These are phyloP conservation scores for Macrophomina tecta DNA, from an alignment of 2,329 filamentous ascomycete species.

Conservation along the genomic window DNA sequence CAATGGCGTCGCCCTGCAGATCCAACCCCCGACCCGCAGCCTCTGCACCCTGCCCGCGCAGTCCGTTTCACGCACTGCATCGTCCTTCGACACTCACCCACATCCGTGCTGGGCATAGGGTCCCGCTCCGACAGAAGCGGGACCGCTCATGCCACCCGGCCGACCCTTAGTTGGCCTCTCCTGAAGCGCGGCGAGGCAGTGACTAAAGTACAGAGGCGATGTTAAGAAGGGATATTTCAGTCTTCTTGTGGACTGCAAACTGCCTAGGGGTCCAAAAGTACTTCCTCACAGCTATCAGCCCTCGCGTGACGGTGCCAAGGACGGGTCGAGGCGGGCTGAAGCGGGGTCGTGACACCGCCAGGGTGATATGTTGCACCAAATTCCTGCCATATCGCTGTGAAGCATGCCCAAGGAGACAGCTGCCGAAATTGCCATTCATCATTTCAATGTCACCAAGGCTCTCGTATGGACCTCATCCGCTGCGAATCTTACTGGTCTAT, in stretches of 20 bases:
- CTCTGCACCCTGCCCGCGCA: background rate
- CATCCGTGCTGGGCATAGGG: too few relatives aligned
- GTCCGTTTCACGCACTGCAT: too few relatives aligned
- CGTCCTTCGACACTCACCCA: too few relatives aligned
- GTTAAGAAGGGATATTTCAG: background rate
- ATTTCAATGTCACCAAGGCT: background rate
- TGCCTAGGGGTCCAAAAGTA: background rate
- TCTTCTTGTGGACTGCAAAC: background rate
- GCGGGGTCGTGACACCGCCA: constrained; percentile 5
- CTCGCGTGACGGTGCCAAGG: constrained; percentile 2
- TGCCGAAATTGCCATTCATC: background rate
- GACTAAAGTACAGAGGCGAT: background rate
- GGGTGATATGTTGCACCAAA: background rate
- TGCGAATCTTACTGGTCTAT: background rate
- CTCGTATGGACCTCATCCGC: background rate
- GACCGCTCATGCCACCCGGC: background rate
- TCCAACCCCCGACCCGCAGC: background rate
- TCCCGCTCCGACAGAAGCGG: too few relatives aligned
- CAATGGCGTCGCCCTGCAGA: constrained; percentile 6
- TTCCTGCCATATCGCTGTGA: background rate
- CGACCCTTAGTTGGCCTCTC: background rate
- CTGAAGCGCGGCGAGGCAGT: constrained; percentile 8
- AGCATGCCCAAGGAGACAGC: background rate
- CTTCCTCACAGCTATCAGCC: background rate
- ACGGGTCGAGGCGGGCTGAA: background rate